Percentiles rank a stretch among this genome's conserved stretches.
phyloP scores from a whole-genome alignment of 495 filamentous ascomycete species.

The Penicillium maclennaniae region DNA sequence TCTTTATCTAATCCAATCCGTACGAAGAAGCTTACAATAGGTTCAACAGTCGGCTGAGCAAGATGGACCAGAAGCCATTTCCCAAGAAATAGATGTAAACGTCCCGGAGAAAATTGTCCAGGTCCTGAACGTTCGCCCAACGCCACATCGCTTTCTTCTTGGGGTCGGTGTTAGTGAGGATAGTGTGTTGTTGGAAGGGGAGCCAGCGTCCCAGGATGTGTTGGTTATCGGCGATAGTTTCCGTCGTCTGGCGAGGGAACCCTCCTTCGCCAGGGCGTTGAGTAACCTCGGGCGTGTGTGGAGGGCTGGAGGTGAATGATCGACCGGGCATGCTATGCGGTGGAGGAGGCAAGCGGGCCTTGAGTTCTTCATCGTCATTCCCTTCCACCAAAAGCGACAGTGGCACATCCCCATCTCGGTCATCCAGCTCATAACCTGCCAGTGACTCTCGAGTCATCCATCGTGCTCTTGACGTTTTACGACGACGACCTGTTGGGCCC shows the following conservation, averaged over 20 bases:
- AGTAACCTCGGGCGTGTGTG: slow-evolving; percentile 49
- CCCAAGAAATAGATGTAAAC: slow-evolving; percentile 89
- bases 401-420: slow-evolving; percentile 88
- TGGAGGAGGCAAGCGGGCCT: slow-evolving; percentile 33
- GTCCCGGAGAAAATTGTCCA: slow-evolving; percentile 85
- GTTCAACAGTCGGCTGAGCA: slow-evolving; percentile 64
- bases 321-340: slow-evolving; percentile 29
- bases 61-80: slow-evolving; percentile 85
- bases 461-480: slow-evolving; percentile 29
- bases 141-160: slow-evolving; percentile 89
- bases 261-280: slow-evolving; percentile 65
- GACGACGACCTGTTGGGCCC: slow-evolving; percentile 12
- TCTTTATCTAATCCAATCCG: not conserved
- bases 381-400: slow-evolving; percentile 80
- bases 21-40: slow-evolving; percentile 57
- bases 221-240: slow-evolving; percentile 11
- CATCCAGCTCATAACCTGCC: slow-evolving; percentile 53
- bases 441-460: slow-evolving; percentile 30
- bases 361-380: slow-evolving; percentile 35
- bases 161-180: slow-evolving; percentile 55
- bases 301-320: slow-evolving; percentile 25
- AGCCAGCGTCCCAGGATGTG: slow-evolving; percentile 31
- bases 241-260: slow-evolving; percentile 56
- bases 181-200: slow-evolving; percentile 31
- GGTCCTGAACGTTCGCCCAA: slow-evolving; percentile 89